A percentile compares a stretch with the other conserved stretches of the same genome.
Conservation (phyloP, 805 yeast species). For the Kodamaea kaohsiungensis region DNA sequence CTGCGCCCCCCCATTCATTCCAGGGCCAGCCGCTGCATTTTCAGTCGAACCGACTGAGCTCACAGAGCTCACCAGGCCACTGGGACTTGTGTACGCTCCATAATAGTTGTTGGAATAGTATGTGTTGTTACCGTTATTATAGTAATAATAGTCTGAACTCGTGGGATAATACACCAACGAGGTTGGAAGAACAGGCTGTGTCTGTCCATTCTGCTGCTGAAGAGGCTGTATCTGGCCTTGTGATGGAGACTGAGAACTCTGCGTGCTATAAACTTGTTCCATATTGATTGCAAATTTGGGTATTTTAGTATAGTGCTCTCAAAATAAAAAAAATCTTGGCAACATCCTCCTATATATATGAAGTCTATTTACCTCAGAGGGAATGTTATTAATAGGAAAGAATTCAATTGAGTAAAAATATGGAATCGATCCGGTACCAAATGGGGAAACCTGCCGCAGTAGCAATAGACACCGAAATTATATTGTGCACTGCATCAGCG, state of each 20-base stretch:
- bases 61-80: slow-evolving; percentile 5
- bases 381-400: neutral
- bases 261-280: neutral
- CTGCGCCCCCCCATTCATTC: slow-evolving; percentile 4
- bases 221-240: neutral
- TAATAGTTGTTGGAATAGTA: slow-evolving; percentile 5
- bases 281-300: slow-evolving; percentile 2
- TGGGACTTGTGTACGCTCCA: slow-evolving; percentile 7
- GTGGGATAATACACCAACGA: slow-evolving; percentile 9
- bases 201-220: neutral
- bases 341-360: slow-evolving; percentile 1
- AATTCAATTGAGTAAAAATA: neutral
- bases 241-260: neutral
- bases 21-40: slow-evolving; percentile 1
- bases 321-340: slow-evolving; percentile 3
- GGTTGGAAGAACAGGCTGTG: slow-evolving; percentile 2
- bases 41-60: slow-evolving; percentile 1
- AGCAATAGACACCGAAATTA: neutral
- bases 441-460: neutral
- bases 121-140: slow-evolving; percentile 8
- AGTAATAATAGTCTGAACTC: slow-evolving; percentile 9
- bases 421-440: neutral
- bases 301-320: neutral
- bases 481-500: neutral
- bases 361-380: neutral